A percentile compares a stretch with the other conserved stretches of the same genome.
These are phyloP conservation scores for Phytopythium cucurbitacearum DNA, from an alignment of 352 stramenopile genomes.

Conservation along the genomic window DNA sequence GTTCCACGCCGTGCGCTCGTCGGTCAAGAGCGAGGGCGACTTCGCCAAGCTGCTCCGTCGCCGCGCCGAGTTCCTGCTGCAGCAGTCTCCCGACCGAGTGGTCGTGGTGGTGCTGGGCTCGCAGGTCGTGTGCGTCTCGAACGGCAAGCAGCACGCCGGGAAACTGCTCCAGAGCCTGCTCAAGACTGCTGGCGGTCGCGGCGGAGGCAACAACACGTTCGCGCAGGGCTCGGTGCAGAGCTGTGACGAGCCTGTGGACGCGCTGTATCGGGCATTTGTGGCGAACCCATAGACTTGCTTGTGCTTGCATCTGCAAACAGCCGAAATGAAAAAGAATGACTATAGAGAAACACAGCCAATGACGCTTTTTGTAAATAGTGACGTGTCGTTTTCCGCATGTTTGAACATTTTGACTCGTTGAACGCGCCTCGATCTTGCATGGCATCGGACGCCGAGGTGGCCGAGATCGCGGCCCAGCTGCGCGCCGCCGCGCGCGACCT, in stretches of 20 bases:
- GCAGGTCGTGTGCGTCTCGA: constrained; percentile 46
- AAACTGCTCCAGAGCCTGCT: constrained; percentile 52
- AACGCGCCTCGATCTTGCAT: background rate
- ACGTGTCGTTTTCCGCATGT: too few species aligned
- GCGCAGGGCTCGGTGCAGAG: constrained; percentile 49
- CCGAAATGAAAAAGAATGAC: too few species aligned
- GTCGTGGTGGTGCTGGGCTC: constrained; percentile 47
- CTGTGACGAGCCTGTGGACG: background rate
- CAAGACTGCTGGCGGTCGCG: constrained; percentile 44
- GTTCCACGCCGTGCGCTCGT: background rate
- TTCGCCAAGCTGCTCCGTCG: constrained; percentile 55
- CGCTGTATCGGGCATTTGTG: background rate
- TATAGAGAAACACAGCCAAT: too few species aligned
- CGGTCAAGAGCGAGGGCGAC: constrained; percentile 17
- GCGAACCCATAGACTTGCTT: too few species aligned
- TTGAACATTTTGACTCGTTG: too few species aligned
- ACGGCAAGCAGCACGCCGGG: constrained; percentile 35
- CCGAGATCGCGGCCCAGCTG: constrained; percentile 32
- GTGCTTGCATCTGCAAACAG: too few species aligned
- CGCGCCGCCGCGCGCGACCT: constrained; percentile 45
- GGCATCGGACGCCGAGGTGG: constrained; percentile 5
- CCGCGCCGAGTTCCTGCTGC: constrained; percentile 51
- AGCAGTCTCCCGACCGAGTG: constrained; percentile 18
- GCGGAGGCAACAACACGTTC: constrained; percentile 56
- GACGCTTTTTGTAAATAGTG: too few species aligned